Base-by-base conservation (phyloP, 768 basidiomycete species). In the Auricularia cornea region DNA sequence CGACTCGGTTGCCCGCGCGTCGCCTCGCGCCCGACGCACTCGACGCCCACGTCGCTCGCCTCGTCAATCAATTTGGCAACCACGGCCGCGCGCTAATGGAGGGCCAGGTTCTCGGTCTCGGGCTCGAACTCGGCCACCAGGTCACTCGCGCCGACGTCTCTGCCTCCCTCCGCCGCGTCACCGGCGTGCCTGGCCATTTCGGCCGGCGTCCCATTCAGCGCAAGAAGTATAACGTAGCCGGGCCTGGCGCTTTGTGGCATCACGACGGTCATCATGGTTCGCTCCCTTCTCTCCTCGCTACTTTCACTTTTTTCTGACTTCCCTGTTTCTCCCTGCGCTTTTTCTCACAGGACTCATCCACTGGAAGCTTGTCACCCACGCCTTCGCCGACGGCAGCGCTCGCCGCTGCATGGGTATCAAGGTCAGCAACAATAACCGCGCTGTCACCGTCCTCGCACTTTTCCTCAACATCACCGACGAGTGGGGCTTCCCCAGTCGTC, bases 401-500 rank as follows among this genome's bases (percentile, higher is more conserved):
- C 54, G 66, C 1, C 26, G 63, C 1, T 59, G 67, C 23, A 33
- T 62, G 44, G 62, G 30, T 51, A 59, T 81, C 5, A 61, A 61
- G 8, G 77, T 75, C 1, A 75, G 70, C 59, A 65, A 73, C 60
- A 79, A 81, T 65, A 82, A 81, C 60, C 60, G 66, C 3, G 75
- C 70, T 0, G 51, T 68, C 0, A 80, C 79, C 4, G 79, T 81
- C 3, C 63, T 76, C 0, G 28, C 70, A 0, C 63, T 78, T 0
- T 79, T 79, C 60, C 60, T 70, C 1, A 48, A 64, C 54, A 71
- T 68, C 0, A 60, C 67, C 16, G 20, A 14, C 2, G 33, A 61
- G 3, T 70, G 73, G 68, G 74, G 77, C 1, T 40, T 72, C 1
- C 78, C 77, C 0, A 70, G 68, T 3, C 63, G 73, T 1, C 30